Evolutionary conservation across 2,329 filamentous ascomycete genomes (phyloP), one percentile per base, ranked within the genome.

Genomic region (Colletotrichum melonis): DNA sequence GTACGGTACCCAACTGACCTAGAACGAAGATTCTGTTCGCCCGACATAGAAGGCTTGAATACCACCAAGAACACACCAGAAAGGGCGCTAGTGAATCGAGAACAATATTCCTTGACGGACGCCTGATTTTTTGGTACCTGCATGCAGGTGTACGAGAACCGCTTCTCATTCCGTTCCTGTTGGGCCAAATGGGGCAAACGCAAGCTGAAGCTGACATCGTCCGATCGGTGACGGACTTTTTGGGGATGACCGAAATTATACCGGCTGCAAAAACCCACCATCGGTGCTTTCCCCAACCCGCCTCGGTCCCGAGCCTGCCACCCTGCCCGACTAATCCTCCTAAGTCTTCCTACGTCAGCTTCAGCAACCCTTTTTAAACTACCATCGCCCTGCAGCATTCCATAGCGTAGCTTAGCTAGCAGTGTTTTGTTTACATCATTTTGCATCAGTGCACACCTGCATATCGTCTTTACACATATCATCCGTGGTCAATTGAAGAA

Each of bases 151-250:
- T 49, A 49, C 42, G 19, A 49, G 42, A 9, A 11, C 19, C 42
- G 6, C 19, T n/a, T 1, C 1, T 49, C 42, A 5, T 49, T 22
- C 42, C 42, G 28, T 3, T 56, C 54, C 16, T 57, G 28, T 19
- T 49, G 24, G 22, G 14, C 19, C 19, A 12, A 30, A 32, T 4
- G 22, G 49, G 35, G 14, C 24, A 22, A 16, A 24, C 46, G 46
- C 24, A 24, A n/a, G 35, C 67, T 67, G 55, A 19, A 19, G 60
- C 19, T 24, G 14, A 58, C 7, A 49, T 22, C 26, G 24, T 28
- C 70, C 60, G 59, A 62, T 59, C 71, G 62, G 71, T 28, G 5
- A 67, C 71, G 71, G 71, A 73, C 71, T 71, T 60, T 71, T 71
- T 73, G 70, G 70, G 67, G 67, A 70, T 73, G 67, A n/a, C 71